Percentiles rank a stretch among this genome's conserved stretches.
phyloP scores from a whole-genome alignment of 2,329 filamentous ascomycete species.

The Alternaria sp. region DNA sequence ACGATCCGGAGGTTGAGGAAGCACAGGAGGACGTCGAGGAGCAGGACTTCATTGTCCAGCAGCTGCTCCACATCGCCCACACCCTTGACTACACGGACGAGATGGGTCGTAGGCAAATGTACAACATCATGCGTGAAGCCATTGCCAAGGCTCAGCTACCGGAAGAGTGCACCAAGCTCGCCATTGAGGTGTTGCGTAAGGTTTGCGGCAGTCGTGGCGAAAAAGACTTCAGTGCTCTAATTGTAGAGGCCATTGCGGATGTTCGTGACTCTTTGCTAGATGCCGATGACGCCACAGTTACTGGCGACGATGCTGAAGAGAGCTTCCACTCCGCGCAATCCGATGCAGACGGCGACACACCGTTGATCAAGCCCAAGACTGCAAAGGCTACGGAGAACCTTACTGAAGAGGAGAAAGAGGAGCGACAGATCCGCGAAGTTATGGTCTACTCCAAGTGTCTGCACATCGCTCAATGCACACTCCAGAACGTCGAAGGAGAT shows the following conservation, averaged over 20 bases:
- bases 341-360: constrained; percentile 72
- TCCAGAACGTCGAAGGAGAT: constrained; percentile 88
- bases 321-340: constrained; percentile 95
- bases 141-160: constrained; percentile 87
- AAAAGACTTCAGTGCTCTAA: constrained; percentile 81
- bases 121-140: constrained; percentile 83
- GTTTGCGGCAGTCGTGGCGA: constrained; percentile 84
- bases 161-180: constrained; percentile 90
- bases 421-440: constrained; percentile 86
- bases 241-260: constrained; percentile 93
- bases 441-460: constrained; percentile 98
- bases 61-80: constrained; percentile 88
- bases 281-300: constrained; percentile 69
- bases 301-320: constrained; percentile 62
- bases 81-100: constrained; percentile 98
- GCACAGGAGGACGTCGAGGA: constrained; percentile 84
- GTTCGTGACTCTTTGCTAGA: constrained; percentile 89
- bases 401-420: constrained; percentile 63
- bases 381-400: constrained; percentile 50
- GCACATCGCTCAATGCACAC: constrained; percentile 96
- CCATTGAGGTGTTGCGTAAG: constrained; percentile 79
- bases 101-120: constrained; percentile 95
- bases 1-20: constrained; percentile 66
- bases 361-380: constrained; percentile 55
- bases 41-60: constrained; percentile 94